Conservation (phyloP, 805 yeast genomes). For the Wickerhamomyces canadensis region DNA sequence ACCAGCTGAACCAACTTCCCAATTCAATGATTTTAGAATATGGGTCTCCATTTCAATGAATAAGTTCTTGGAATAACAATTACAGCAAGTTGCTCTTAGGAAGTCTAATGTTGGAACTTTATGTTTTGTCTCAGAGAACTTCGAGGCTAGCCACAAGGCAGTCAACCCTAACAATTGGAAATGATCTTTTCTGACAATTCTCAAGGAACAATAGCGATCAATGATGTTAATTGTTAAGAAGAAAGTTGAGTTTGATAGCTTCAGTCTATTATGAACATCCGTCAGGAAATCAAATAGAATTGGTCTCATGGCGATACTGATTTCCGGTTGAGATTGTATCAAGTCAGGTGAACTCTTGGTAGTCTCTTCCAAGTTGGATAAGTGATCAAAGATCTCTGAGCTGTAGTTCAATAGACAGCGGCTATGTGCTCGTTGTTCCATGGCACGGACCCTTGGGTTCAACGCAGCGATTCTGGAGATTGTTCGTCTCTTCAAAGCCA, state of each 20-base stretch:
- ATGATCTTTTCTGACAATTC: conserved; percentile 76
- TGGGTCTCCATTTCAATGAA: conserved; percentile 68
- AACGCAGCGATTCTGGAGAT: conserved; percentile 27
- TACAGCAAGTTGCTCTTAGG: conserved; percentile 51
- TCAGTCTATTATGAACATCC: conserved; percentile 62
- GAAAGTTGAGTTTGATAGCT: conserved; percentile 58
- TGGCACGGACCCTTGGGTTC: conserved; percentile 35
- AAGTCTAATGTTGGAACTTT: conserved; percentile 51
- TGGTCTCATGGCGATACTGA: conserved; percentile 55
- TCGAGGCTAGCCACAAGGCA: conserved; percentile 86
- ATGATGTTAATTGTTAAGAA: conserved; percentile 65
- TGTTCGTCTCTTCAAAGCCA: conserved; percentile 19
- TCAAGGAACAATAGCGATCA: conserved; percentile 80
- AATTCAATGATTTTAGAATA: conserved; percentile 53
- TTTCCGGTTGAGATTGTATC: conserved; percentile 35
- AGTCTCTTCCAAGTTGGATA: conserved; percentile 28
- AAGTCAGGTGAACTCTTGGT: conserved; percentile 24
- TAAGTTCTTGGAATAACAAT: conserved; percentile 48
- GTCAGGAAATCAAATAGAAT: conserved; percentile 76
- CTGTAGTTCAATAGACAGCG: conserved; percentile 39
- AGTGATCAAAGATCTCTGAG: conserved; percentile 33
- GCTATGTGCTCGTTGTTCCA: conserved; percentile 44
- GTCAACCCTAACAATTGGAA: conserved; percentile 84
- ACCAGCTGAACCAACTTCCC: conserved; percentile 60
- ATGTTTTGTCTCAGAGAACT: conserved; percentile 63